A percentile compares a stretch with the other conserved stretches of the same genome.
phyloP scores from a whole-genome alignment of 306 rosid species.

The Parietaria judaica region DNA sequence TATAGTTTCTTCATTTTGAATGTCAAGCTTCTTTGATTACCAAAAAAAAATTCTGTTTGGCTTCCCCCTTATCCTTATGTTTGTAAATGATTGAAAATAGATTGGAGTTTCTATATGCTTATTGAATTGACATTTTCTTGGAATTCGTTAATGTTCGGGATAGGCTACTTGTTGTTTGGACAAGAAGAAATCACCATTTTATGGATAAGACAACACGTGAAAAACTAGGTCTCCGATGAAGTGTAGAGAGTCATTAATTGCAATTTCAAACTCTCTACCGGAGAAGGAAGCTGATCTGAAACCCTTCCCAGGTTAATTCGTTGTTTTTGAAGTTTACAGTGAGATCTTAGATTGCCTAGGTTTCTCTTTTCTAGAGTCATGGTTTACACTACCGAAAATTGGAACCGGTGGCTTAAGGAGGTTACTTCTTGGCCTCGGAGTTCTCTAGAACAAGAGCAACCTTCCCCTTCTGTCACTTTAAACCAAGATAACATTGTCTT shows the following conservation, averaged over 20 bases:
- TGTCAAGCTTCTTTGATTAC: too few species aligned
- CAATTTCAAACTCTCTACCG: slow-evolving; percentile 38
- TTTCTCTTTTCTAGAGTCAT: too few species aligned
- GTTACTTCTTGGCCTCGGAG: too few species aligned
- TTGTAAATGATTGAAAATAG: neutral
- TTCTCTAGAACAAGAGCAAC: too few species aligned
- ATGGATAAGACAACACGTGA: slow-evolving; percentile 37
- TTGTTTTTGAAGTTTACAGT: too few species aligned
- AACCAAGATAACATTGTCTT: too few species aligned
- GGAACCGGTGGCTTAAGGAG: too few species aligned
- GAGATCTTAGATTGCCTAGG: too few species aligned
- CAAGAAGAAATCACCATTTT: slow-evolving; percentile 25
- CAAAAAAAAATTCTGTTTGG: too few species aligned
- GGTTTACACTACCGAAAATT: too few species aligned
- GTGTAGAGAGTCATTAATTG: slow-evolving; percentile 48
- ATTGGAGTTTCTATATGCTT: neutral
- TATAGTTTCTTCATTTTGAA: too few species aligned
- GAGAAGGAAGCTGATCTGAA: slow-evolving; percentile 25
- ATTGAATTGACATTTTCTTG: neutral
- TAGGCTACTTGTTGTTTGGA: slow-evolving; percentile 13
- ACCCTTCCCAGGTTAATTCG: slow-evolving; percentile 5
- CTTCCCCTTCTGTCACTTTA: too few species aligned
- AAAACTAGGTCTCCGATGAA: slow-evolving; percentile 33
- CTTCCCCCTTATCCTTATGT: neutral
- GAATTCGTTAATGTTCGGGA: neutral